These are phyloP conservation scores for Ambrosia hybrid DNA, from an alignment of 140 eudicot species.

Conservation along the genomic window DNA sequence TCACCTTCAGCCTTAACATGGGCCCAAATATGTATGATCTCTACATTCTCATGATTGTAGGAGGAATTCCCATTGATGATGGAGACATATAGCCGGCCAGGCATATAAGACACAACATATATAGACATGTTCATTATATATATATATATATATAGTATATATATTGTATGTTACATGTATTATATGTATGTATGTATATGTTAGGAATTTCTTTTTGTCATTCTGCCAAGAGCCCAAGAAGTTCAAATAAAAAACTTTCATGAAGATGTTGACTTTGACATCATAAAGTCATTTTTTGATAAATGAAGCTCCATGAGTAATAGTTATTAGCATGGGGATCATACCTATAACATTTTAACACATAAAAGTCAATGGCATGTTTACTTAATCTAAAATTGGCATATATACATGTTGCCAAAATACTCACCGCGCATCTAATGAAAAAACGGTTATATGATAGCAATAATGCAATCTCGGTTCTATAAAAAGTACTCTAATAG, in stretches of 20 bases:
- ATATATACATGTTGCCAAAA: neutral
- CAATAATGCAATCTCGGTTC: neutral
- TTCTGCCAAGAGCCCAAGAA: slow-evolving; percentile 17
- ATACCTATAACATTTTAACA: slow-evolving; percentile 7
- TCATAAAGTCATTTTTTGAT: slow-evolving; percentile 10
- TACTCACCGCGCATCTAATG: neutral
- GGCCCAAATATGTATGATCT: slow-evolving; percentile 22
- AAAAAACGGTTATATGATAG: neutral
- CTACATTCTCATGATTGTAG: slow-evolving; percentile 23
- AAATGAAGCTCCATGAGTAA: slow-evolving; percentile 13
- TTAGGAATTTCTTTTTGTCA: slow-evolving; percentile 26
- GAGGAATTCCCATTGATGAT: slow-evolving; percentile 27
- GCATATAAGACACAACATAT: slow-evolving; percentile 10
- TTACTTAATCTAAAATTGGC: neutral
- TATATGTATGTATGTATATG: slow-evolving; percentile 1
- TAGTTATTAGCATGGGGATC: neutral
- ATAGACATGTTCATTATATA: slow-evolving; percentile 9
- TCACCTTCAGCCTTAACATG: slow-evolving; percentile 14
- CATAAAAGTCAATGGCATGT: neutral
- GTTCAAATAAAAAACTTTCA: neutral
- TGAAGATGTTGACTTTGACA: slow-evolving; percentile 21
- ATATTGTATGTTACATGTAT: neutral
- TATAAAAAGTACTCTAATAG: neutral
- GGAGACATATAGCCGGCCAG: slow-evolving; percentile 40
- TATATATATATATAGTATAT: neutral